Evolutionary conservation across 805 yeast species (phyloP), one percentile per base, ranked within the genome.

Genomic region (Metschnikowia lachancei): DNA sequence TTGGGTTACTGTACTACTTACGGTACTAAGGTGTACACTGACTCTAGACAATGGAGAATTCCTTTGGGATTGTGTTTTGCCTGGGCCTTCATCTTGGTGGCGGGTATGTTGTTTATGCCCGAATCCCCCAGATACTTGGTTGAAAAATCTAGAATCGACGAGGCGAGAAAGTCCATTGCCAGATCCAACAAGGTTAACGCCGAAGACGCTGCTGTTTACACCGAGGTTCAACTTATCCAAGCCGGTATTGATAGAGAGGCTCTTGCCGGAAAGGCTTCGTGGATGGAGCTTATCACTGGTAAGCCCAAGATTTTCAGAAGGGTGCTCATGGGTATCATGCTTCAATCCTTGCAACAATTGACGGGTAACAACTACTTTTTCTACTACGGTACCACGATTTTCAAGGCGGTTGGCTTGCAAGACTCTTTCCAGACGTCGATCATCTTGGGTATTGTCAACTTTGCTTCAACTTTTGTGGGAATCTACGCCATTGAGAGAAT

Each of bases 81-180:
- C 4, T 75, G 77, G 76, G 77, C 80, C 58, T 57, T 67, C 42
- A 57, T 77, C 39, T 70, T 78, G 71, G 66, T 74, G 34, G 50
- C 60, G 28, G 83, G 80, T 60, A 75, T 77, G 81, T 51, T 72
- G 22, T 70, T 73, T 53, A 80, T 82, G 76, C 88, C 89, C 30
- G 90, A 83, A 67, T 80, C 87, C 29, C 85, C 89, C 51, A 70
- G 86, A 59, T 83, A 62, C 67, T 74, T 83, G 65, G 72, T 80
- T 50, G 80, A 76, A 62, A 68, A 67, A 51, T 69, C 66, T 36
- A 72, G 66, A 46, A 52, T 71, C 30, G 83, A 78, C 29, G 80
- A 78, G 46, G 88, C 88, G 35, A 75, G 64, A 57, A 49, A 50
- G 3, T 75, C 85, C 11, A 63, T 83, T 53, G 82, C 84, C 22